Conservation (phyloP, 139 green algal species). For the Chlorella vulgaris region DNA sequence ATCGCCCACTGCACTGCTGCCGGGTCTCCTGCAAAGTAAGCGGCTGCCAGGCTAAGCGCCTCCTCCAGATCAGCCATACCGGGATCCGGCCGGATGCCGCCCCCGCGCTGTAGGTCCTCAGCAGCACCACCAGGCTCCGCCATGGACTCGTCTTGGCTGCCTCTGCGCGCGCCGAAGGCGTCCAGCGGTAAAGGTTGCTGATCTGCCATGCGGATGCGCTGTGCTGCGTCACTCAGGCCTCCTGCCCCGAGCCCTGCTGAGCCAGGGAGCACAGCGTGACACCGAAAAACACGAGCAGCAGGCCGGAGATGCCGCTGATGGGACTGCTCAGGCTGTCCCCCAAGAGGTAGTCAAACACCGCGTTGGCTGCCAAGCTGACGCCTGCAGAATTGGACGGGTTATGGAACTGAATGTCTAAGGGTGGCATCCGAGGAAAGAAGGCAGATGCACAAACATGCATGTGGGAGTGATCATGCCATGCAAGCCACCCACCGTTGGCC, state of each 20-base stretch:
- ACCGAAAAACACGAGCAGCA: slow-evolving; percentile 56
- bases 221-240: no score
- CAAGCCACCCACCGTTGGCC: slow-evolving; percentile 69
- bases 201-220: no score
- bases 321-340: slow-evolving; percentile 56
- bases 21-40: slow-evolving; percentile 3
- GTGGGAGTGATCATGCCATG: not conserved
- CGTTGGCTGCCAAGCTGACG: slow-evolving; percentile 61
- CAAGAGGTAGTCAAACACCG: slow-evolving; percentile 64
- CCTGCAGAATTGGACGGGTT: not conserved
- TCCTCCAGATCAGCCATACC: slow-evolving; percentile 23
- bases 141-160: not conserved
- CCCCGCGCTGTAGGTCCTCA: not conserved
- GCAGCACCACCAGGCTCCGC: not conserved
- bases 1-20: not conserved
- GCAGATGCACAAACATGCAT: not conserved
- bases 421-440: not conserved
- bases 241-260: no score
- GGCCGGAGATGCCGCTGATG: slow-evolving; percentile 46
- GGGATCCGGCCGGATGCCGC: no score
- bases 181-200: not conserved
- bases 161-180: not conserved
- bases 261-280: slow-evolving; percentile 64
- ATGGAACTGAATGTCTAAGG: not conserved
- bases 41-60: slow-evolving; percentile 8